Percentiles rank a stretch among this genome's conserved stretches.
phyloP scores from a whole-genome alignment of 306 rosid genomes.

The Abrus precatorius region DNA sequence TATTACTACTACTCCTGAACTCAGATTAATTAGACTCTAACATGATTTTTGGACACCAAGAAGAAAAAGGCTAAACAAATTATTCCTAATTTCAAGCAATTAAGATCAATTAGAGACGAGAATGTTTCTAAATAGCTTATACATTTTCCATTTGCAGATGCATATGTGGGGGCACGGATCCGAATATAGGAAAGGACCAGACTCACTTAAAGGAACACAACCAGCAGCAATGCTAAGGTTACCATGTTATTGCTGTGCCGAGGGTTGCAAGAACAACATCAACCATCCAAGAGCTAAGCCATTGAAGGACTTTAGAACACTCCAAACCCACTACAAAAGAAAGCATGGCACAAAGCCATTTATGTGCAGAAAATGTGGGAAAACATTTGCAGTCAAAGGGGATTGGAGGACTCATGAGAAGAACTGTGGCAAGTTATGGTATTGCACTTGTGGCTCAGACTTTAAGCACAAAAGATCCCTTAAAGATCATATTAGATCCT shows the following conservation, averaged over 20 bases:
- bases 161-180: constrained; percentile 99
- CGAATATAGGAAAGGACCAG: constrained; percentile 91
- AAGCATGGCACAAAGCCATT: constrained; percentile 93
- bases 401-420: constrained; percentile 99
- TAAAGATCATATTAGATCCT: constrained; percentile 85
- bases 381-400: constrained; percentile 89
- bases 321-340: constrained; percentile 94
- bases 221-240: constrained; percentile 97
- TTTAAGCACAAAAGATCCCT: constrained; percentile 95
- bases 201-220: constrained; percentile 86
- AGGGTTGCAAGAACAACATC: constrained; percentile 96
- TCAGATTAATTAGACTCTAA: too few relatives aligned
- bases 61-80: neutral
- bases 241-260: constrained; percentile 94
- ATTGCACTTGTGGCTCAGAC: constrained; percentile 94
- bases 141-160: constrained; percentile 63
- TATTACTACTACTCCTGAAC: too few relatives aligned
- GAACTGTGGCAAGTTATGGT: constrained; percentile 97
- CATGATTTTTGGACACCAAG: neutral
- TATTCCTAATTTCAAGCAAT: neutral
- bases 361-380: constrained; percentile 85
- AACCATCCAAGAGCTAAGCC: constrained; percentile 95
- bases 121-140: neutral
- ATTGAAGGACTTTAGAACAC: constrained; percentile 92
- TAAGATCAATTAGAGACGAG: neutral